Base-by-base conservation (phyloP, 768 basidiomycete species). In the Lentinula edodes region DNA sequence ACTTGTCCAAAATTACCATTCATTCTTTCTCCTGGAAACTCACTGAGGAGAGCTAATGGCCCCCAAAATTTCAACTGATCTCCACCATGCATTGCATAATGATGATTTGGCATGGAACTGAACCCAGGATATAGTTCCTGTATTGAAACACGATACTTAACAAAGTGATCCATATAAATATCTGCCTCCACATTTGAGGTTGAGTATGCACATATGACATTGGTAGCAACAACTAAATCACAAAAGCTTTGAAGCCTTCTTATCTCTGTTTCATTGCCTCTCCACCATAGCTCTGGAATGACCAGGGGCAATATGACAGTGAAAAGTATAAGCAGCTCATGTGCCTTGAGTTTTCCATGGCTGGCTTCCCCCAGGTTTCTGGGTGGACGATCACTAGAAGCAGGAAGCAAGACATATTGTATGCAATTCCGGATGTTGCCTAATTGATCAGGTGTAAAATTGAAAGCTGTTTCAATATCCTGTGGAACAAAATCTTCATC, bases 291-390 rank as follows among this genome's bases (percentile, higher is more conserved):
- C 43, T 72, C 65, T 7, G 72, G 72, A 57, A 76, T 56, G 38
- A 72, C 64, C 4, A 76, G 58, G 2, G 71, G 71, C 32, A 74
- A 69, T 18, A 73, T 67, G 4, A 59, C 60, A 13, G 64, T 68
- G 52, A 72, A 74, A 5, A 73, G 66, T 9, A 59, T 63, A 16
- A 72, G 64, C 34, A 62, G 70, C 53, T 74, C 63, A 61, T 72
- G 61, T 28, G 72, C 72, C 58, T 74, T 74, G 6, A 76, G 66
- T 50, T 75, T 74, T n/a, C 72, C 72, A 63, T 74, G 74, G 1
- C 43, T 64, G 9, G 62, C 38, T 42, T 75, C 70, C 12, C 75
- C 73, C 48, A 74, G 64, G 62, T 75, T 75, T 9, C 3, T 62
- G 16, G 74, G 75, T 52, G 67, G 72, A 1, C 66, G 64, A 18